Conservation (phyloP, 129 eudicot species). For the Helichrysum umbraculigerum region DNA sequence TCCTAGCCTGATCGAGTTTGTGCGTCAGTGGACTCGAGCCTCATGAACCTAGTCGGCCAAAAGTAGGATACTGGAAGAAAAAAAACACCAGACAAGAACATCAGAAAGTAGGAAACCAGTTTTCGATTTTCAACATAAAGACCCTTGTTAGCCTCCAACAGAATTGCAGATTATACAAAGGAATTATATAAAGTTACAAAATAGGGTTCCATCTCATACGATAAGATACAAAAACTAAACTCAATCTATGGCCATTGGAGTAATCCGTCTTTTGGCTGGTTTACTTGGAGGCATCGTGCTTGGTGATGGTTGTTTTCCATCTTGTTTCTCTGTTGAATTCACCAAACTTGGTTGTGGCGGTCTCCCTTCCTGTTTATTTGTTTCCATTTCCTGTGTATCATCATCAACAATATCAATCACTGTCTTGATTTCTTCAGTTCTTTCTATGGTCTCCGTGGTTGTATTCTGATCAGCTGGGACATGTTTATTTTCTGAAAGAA, state of each 20-base stretch:
- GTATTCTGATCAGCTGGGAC: conserved; percentile 25
- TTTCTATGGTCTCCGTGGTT: conserved; percentile 26
- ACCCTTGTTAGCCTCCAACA: not conserved
- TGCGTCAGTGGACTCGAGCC: too few species aligned
- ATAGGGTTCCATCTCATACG: not conserved
- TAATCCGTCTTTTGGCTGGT: conserved; percentile 84
- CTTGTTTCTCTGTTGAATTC: conserved; percentile 32
- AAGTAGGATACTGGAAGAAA: not conserved
- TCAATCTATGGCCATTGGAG: conserved; percentile 89
- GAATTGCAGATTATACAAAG: conserved; percentile 5
- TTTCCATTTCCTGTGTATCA: conserved; percentile 34
- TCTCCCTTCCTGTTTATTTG: conserved; percentile 28
- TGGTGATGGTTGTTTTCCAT: conserved; percentile 36
- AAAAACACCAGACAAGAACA: too few species aligned
- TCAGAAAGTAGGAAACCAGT: not conserved
- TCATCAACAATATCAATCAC: conserved; percentile 15
- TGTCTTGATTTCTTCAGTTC: conserved; percentile 20
- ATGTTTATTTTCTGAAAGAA: conserved; percentile 36
- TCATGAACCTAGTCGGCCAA: not conserved
- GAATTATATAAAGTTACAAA: not conserved
- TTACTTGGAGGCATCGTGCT: conserved; percentile 42
- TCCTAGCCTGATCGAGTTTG: too few species aligned
- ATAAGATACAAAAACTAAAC: not conserved
- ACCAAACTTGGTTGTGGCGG: conserved; percentile 18
- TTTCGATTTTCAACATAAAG: not conserved